Evolutionary conservation across 1,284 basidiomycete genomes (phyloP), one percentile per base, ranked within the genome.

Genomic region (Tilletia walkeri): DNA sequence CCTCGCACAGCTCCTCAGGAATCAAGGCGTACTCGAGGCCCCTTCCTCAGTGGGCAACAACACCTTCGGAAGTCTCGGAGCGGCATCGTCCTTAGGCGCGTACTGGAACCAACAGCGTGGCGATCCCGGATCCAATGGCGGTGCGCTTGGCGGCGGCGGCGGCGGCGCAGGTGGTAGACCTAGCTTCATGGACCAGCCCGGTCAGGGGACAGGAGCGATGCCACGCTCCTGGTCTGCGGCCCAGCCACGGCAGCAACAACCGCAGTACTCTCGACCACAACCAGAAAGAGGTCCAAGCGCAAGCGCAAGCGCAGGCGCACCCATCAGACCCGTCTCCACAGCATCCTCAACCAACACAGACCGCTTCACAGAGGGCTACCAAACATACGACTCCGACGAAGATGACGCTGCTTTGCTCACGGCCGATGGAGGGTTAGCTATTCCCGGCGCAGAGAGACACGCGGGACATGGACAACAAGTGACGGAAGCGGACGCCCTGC

Each of bases 221-320:
- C 54, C 54, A 56, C 20, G 54, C 54, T 56, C 54, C 20, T 56
- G 54, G 54, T 56, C 54, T 30, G 50, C 50, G n/a, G 9, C 50
- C 34, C 24, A 20, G 34, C 54, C 16, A 14, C 24, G 24, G 4
- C 34, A 20, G 41, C 41, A 45, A 45, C 41, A 45, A 12, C 54
- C 24, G 24, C 54, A 56, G 34, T 56, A 20, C 20, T 5, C 54
- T 24, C 54, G 34, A 30, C 54, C 16, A 24, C 54, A 56, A 56
- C 54, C 54, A n/a, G 34, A 4, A 56, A 30, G 20, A 56, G 20
- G 20, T 30, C 12, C 54, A 20, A 56, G n/a, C 4, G 20, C 54
- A 56, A 30, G 18, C 12, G 4, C 54, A 56, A 56, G 5, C 24
- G 20, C 54, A 34, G 5, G 20, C 24, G 24, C 54, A 56, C 3